Evolutionary conservation across 1,284 basidiomycete genomes (phyloP), one percentile per base, ranked within the genome.

Genomic region (Papiliotrema terrestris): DNA sequence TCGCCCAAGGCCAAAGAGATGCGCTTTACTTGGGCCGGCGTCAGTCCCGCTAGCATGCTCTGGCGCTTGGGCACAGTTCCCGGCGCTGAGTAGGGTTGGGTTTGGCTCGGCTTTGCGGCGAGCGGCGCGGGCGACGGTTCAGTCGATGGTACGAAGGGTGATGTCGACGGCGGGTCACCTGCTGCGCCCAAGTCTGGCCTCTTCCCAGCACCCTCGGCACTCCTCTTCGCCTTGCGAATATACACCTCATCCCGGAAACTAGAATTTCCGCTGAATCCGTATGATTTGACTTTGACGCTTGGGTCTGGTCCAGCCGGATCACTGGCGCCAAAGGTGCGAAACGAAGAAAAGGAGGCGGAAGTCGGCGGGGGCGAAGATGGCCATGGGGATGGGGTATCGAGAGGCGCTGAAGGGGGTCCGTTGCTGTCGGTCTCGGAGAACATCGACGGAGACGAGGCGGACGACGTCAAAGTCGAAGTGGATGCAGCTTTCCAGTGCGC

Each of bases 1-100:
- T 74, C 72, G 11, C 67, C 48, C 20, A 75, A 55, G 3, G 73
- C 73, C 42, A 63, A 45, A 0, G 73, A 75, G 14, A 75, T 72
- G 11, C 73, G 61, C 53, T 72, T 72, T 15, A 67, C 59, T 55
- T 74, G 72, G 8, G 67, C 65, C 0, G 69, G 63, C 32, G 63
- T 67, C 45, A 74, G 49, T 9, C 61, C 65, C 3, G 62, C 55
- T 4, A 75, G 55, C 20, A 70, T 47, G 11, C 69, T 72, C 52
- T 72, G 65, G 5, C 72, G 60, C 39, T 71, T 56, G 17, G 38
- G 53, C 25, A 41, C 51, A 13, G 37, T 14, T 47, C 41, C 38
- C 2, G 23, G 25, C 15, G 26, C 39, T 14, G 57, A 20, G 17
- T 41, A 44, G 6, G 29, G 11, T 32, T 11, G 6, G 29, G 29